phyloP scores from a whole-genome alignment of 495 filamentous ascomycete genomes.

The Cryomyces minteri region DNA sequence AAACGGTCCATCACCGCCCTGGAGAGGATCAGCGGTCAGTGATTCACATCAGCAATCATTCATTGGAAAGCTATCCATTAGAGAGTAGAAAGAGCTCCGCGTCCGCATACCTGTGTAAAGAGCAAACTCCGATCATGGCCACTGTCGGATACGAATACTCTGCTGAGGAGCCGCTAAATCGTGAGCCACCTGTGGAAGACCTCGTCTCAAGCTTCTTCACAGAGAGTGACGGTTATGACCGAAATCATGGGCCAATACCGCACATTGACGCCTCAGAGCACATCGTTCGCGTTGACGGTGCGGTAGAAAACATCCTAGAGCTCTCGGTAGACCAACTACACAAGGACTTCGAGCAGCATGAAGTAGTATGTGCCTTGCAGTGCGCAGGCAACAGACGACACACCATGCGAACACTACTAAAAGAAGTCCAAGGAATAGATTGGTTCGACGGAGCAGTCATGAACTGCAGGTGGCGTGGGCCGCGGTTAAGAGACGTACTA shows the following conservation, averaged over 20 bases:
- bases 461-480: slow-evolving; percentile 41
- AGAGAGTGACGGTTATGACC: slow-evolving; percentile 23
- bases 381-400: slow-evolving; percentile 47
- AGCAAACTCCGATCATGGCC: no score
- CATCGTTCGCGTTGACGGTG: slow-evolving; percentile 25
- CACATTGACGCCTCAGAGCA: slow-evolving; percentile 23
- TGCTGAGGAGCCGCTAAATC: slow-evolving; percentile 8
- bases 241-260: slow-evolving; percentile 35
- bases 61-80: no score
- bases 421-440: slow-evolving; percentile 43
- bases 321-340: slow-evolving; percentile 23
- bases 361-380: slow-evolving; percentile 36
- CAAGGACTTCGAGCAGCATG: slow-evolving; percentile 30
- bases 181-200: slow-evolving; percentile 8
- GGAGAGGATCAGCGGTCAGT: no score
- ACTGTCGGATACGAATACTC: background rate
- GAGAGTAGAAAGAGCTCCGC: no score
- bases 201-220: slow-evolving; percentile 26
- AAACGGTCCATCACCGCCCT: no score
- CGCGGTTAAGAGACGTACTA: slow-evolving; percentile 34
- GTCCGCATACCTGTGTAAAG: no score
- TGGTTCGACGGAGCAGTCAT: slow-evolving; percentile 46
- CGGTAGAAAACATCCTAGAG: slow-evolving; percentile 14
- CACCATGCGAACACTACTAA: slow-evolving; percentile 41
- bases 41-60: no score